Evolutionary conservation across 2,329 filamentous ascomycete species (phyloP), one percentile per base, ranked within the genome.

Genomic region (Penicillium griseofulvum): DNA sequence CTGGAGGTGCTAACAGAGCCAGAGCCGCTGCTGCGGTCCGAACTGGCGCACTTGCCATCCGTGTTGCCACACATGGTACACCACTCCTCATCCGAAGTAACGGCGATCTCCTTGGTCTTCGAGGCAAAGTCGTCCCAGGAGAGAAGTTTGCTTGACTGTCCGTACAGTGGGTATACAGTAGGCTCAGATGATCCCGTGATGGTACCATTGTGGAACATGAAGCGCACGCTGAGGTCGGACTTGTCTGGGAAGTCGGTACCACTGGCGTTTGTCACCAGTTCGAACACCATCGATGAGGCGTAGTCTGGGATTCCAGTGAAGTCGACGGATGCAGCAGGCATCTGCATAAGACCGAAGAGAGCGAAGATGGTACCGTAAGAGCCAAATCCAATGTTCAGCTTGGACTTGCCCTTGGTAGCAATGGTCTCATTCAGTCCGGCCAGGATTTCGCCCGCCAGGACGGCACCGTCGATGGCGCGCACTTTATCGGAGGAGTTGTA

Each of bases 271-370:
- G 83, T 86, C 64, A 85, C 81, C 22, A 81, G 81, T 78, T 96
- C 92, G 70, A 95, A 92, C 6, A 80, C 80, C 83, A 96, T 90
- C 60, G 85, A 85, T 3, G 87, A 88, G 5, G 91, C 91, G 67
- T 96, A 96, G 75, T 91, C 87, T n/a, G 87, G 85, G 12, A 96
- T 78, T 52, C 89, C 89, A 56, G 77, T 85, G 77, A 96, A 96
- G 70, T 89, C 77, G 1, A 74, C 63, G 55, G 80, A 83, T 2
- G 76, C 80, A 26, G 64, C 53, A 5, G 76, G 70, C 46, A 87
- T 71, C 55, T 81, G 74, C 1, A 80, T 74, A 17, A 87, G 79
- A 22, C 83, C 83, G 69, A 87, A 86, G 75, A 85, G 85, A 2
- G 82, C 83, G 38, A 82, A 67, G 69, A 86, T 85, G 26, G 80